These are phyloP conservation scores for Sarcodon aspratus DNA, from an alignment of 768 basidiomycete species.

Conservation along the genomic window DNA sequence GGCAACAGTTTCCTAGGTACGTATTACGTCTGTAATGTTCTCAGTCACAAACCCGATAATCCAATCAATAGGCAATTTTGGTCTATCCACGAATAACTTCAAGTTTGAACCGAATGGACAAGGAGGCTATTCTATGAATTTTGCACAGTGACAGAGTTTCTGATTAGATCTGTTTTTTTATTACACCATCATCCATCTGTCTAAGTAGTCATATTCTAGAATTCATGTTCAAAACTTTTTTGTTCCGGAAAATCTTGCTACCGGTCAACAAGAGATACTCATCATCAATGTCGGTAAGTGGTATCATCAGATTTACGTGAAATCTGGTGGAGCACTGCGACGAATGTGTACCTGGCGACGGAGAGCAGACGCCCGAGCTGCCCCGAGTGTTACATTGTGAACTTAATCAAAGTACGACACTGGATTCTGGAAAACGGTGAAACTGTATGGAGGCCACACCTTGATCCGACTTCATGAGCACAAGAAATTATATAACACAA, in stretches of 20 bases:
- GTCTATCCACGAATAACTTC: slow-evolving; percentile 93
- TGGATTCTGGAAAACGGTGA: slow-evolving; percentile 18
- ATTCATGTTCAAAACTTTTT: too few relatives aligned
- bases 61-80: slow-evolving; percentile 64
- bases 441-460: slow-evolving; percentile 16
- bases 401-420: slow-evolving; percentile 15
- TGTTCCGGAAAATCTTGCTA: too few relatives aligned
- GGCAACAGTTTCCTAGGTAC: slow-evolving; percentile 84
- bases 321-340: too few relatives aligned
- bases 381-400: too few relatives aligned
- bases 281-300: too few relatives aligned
- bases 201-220: too few relatives aligned
- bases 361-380: too few relatives aligned
- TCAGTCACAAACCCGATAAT: neutral
- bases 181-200: too few relatives aligned
- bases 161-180: too few relatives aligned
- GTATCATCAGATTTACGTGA: too few relatives aligned
- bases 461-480: slow-evolving; percentile 4
- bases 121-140: slow-evolving; percentile 94
- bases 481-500: neutral
- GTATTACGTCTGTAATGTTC: slow-evolving; percentile 8
- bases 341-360: too few relatives aligned
- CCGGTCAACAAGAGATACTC: too few relatives aligned
- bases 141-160: slow-evolving; percentile 33
- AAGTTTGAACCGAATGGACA: slow-evolving; percentile 90